Conservation (phyloP, 352 stramenopile species). For the Blastocystis sp. region DNA sequence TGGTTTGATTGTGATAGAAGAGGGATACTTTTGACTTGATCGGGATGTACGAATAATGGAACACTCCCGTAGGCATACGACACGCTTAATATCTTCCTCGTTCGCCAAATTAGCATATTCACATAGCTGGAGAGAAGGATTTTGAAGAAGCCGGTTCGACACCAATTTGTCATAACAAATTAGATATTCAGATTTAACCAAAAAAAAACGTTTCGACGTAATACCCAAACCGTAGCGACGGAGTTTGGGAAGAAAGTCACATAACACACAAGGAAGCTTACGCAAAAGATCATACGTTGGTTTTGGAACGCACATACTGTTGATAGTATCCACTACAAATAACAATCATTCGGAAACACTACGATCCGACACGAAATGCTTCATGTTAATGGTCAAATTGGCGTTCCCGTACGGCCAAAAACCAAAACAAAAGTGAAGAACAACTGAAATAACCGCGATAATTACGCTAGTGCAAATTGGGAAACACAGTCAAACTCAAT, state of each 20-base stretch:
- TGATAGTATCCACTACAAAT: too few species aligned
- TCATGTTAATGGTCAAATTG: too few species aligned
- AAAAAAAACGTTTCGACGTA: conserved; percentile 35
- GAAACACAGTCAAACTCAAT: too few species aligned
- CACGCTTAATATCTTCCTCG: conserved; percentile 49
- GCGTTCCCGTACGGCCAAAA: too few species aligned
- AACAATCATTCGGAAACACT: too few species aligned
- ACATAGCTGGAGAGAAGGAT: not conserved
- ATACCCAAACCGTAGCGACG: conserved; percentile 16
- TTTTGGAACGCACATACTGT: too few species aligned
- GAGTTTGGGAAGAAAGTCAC: conserved; percentile 24
- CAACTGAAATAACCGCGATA: not conserved
- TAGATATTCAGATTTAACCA: conserved; percentile 57
- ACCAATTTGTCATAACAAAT: conserved; percentile 49
- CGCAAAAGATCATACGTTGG: conserved; percentile 36
- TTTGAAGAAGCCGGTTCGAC: not conserved
- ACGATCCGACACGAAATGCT: too few species aligned
- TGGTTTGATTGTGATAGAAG: not conserved
- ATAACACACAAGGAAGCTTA: conserved; percentile 36
- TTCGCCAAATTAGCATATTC: conserved; percentile 19
- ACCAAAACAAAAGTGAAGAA: not conserved
- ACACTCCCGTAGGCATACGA: not conserved
- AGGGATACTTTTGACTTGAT: not conserved
- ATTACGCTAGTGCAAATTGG: too few species aligned
- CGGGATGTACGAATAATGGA: not conserved